Base-by-base conservation (phyloP, 169 alveolate species). In the Plasmodium billcollinsi region DNA sequence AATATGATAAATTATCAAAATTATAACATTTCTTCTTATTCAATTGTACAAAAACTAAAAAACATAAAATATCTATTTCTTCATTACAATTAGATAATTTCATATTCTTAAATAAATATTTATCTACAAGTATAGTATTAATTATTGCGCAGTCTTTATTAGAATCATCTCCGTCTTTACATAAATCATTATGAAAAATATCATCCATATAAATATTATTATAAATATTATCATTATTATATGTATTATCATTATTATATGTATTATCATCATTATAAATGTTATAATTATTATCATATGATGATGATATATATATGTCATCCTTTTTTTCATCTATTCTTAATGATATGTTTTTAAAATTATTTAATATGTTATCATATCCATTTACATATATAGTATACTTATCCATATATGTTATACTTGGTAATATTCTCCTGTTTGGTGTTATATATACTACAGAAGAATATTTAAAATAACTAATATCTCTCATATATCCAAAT, bases 371-470 rank as follows among this genome's bases (percentile, higher is more conserved):
- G 49, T 86, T 86, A 45, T 71, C 88, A 52, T 86, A 86, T 29
- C 92, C 92, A 47, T 86, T 71, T 29, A 86, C 69, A 61, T 86
- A 62, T 65, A 86, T 29, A 5, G 72, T 61, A 43, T 24, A 66
- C 18, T 71, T 29, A 71, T 61, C 49, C 14, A 59, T 50, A 62
- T 80, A 80, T 47, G 62, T 69, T 67, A 80, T 69, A 61, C 83
- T 80, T 2, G 92, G 92, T 9, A 86, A 11, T 39, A 86, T 61
- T 71, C 61, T 86, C 21, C 88, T 45, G 58, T 86, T 86, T 26
- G 92, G 92, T 50, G 92, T 59, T 70, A 86, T 86, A 73, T 86
- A 86, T 56, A 71, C 56, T 50, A 33, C 88, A 7, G 92, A 86
- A n/a, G 59, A 66, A 52, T 86, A 86, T 73, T 66, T 86, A 66